A percentile compares a stretch with the other conserved stretches of the same genome.
phyloP scores from a whole-genome alignment of 148 eudicot species.

The Pouteria glomerata region DNA sequence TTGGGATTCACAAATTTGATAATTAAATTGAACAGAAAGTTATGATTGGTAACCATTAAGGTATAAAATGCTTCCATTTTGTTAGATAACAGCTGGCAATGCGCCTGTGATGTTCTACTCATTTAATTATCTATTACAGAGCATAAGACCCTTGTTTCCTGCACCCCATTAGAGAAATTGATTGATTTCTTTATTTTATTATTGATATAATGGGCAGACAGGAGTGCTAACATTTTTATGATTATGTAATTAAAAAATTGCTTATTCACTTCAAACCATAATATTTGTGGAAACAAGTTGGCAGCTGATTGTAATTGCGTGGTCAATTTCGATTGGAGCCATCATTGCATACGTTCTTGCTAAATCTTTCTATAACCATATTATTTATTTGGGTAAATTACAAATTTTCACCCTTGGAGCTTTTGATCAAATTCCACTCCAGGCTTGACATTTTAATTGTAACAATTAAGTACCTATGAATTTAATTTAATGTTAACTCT shows the following conservation, averaged over 20 bases:
- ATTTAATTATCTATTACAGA: neutral
- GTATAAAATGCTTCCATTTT: neutral
- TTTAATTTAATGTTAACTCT: too few species aligned
- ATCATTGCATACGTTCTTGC: neutral
- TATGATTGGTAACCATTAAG: neutral
- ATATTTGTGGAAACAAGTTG: too few species aligned
- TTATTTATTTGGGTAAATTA: too few species aligned
- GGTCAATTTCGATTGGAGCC: too few species aligned
- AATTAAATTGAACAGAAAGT: neutral
- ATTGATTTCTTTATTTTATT: neutral
- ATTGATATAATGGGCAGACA: neutral
- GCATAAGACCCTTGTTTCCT: neutral
- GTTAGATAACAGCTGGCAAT: neutral
- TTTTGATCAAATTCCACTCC: too few species aligned
- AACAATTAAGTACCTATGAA: too few species aligned
- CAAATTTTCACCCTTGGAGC: too few species aligned
- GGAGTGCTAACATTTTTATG: neutral
- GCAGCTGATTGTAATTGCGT: too few species aligned
- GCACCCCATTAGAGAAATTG: neutral
- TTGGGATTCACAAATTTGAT: neutral
- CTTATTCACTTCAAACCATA: neutral
- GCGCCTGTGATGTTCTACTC: slow-evolving; percentile 1
- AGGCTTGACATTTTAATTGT: too few species aligned
- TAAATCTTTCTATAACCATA: neutral
- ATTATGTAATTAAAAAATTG: neutral